phyloP scores from a whole-genome alignment of 176 grass and related monocot species.

The Eleusine coracana region DNA sequence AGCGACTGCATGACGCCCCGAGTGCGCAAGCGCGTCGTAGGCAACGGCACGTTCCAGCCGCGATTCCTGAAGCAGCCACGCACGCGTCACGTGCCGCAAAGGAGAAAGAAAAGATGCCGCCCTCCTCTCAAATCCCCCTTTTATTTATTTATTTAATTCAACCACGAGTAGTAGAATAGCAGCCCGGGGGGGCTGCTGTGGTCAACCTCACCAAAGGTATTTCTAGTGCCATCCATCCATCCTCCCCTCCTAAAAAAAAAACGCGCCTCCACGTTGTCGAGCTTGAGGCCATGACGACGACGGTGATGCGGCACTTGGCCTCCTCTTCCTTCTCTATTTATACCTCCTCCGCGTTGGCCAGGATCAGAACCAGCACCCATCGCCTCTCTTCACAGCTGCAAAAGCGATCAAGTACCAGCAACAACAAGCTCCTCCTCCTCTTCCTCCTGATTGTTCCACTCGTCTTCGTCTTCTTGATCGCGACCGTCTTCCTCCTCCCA shows the following conservation, averaged over 20 bases:
- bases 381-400: neutral
- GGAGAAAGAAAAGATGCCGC: neutral
- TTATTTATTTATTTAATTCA: neutral
- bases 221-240: neutral
- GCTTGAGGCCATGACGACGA: constrained; percentile 2
- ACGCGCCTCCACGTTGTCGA: neutral
- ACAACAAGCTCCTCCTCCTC: neutral
- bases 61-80: neutral
- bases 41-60: neutral
- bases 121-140: neutral
- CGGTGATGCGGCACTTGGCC: neutral
- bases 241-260: neutral
- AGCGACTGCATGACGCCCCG: neutral
- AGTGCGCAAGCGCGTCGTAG: constrained; percentile 16
- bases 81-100: no score
- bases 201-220: constrained; percentile 7
- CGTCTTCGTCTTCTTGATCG: neutral
- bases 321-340: constrained; percentile 38
- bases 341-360: constrained; percentile 20
- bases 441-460: neutral
- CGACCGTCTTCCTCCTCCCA: constrained; percentile 8
- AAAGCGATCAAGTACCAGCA: neutral
- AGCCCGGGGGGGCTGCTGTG: neutral
- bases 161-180: neutral
- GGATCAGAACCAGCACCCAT: neutral